Evolutionary conservation across 2,329 filamentous ascomycete species (phyloP).

Genomic region (Neurospora sp.): DNA sequence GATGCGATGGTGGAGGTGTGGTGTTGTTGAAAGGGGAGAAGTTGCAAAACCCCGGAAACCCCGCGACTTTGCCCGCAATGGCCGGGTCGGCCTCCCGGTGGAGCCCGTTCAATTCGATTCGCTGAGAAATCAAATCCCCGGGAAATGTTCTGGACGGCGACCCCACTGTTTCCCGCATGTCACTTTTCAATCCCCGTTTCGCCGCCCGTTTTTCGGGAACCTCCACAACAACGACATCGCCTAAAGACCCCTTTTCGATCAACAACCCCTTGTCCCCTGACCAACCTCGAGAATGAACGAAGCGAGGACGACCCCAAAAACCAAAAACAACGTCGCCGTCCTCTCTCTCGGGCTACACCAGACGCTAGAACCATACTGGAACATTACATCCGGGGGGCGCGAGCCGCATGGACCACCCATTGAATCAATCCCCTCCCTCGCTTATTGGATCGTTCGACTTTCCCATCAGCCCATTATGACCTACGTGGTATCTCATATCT

Average conservation of each 20-base stretch:
- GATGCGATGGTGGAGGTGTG: neutral
- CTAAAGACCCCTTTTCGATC: neutral
- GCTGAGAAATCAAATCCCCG: neutral
- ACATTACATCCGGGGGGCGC: neutral
- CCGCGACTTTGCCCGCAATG: neutral
- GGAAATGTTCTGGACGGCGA: neutral
- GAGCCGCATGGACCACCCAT: neutral
- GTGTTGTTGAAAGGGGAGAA: neutral
- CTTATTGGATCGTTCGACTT: neutral
- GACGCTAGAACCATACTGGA: neutral
- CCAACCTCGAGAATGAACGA: neutral
- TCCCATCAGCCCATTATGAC: neutral
- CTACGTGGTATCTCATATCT: neutral
- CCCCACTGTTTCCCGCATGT: neutral
- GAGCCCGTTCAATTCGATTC: neutral
- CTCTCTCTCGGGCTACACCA: neutral
- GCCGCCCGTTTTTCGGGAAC: neutral
- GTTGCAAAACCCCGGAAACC: neutral
- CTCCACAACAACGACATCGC: neutral
- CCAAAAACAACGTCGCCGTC: neutral
- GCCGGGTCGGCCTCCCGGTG: neutral
- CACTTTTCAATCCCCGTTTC: neutral
- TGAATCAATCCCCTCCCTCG: neutral
- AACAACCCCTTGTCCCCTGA: neutral
- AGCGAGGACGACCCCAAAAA: neutral